phyloP scores from a whole-genome alignment of 179 eudicot species.

The Dionaea muscipula region DNA sequence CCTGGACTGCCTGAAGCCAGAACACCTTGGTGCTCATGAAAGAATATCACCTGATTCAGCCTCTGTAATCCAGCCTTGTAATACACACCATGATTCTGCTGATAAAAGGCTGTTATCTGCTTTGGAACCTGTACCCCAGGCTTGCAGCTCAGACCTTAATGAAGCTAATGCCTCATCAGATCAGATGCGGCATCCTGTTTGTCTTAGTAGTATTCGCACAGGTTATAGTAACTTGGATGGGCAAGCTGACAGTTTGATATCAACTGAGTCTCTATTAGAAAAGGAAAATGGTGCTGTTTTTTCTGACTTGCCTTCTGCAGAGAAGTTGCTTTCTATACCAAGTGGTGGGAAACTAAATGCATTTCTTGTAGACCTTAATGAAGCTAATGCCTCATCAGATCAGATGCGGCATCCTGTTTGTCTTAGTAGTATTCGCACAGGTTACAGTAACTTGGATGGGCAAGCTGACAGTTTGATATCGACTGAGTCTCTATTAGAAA shows the following conservation, averaged over 20 bases:
- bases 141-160: neutral
- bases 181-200: neutral
- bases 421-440: constrained; percentile 17
- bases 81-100: constrained; percentile 15
- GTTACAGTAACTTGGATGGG: constrained; percentile 16
- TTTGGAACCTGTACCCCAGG: constrained; percentile 25
- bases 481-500: constrained; percentile 17
- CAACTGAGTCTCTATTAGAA: constrained; percentile 18
- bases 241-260: constrained; percentile 15
- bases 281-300: constrained; percentile 15
- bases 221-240: constrained; percentile 12
- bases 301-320: constrained; percentile 46
- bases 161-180: neutral
- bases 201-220: constrained; percentile 1
- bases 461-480: constrained; percentile 18
- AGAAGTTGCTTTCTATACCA: constrained; percentile 37
- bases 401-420: constrained; percentile 12
- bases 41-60: constrained; percentile 9
- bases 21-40: constrained; percentile 15
- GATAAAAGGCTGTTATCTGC: constrained; percentile 11
- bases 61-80: constrained; percentile 29
- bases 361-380: constrained; percentile 22
- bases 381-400: constrained; percentile 6
- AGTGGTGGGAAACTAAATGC: constrained; percentile 21
- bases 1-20: constrained; percentile 15